Percentiles rank a stretch among this genome's conserved stretches.
Evolutionary conservation across 2,329 filamentous ascomycete species (phyloP).

Genomic region (Aspergillus sp.): DNA sequence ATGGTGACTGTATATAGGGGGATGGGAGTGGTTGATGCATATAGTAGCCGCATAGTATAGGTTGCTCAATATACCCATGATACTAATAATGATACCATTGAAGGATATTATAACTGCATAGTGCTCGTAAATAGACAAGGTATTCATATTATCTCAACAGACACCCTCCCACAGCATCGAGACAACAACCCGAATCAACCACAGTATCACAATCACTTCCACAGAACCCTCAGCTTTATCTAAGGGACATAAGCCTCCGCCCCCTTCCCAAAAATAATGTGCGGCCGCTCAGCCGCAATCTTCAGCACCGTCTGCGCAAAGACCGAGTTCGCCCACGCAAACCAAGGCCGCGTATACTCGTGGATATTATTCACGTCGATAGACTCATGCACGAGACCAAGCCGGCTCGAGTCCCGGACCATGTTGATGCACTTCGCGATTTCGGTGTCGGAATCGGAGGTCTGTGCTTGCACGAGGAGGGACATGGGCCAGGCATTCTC

Average conservation of each 20-base stretch:
- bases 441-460: constrained; percentile 75
- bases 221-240: not conserved
- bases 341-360: constrained; percentile 87
- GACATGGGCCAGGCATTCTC: constrained; percentile 97
- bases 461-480: constrained; percentile 86
- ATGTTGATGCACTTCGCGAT: constrained; percentile 70
- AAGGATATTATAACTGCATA: not conserved
- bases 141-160: not conserved
- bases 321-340: constrained; percentile 96
- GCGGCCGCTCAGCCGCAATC: constrained; percentile 81
- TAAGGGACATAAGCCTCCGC: constrained; percentile 31
- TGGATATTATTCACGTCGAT: constrained; percentile 72
- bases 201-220: not conserved
- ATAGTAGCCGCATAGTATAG: not conserved
- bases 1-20: not conserved
- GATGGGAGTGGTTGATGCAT: not conserved
- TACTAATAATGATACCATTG: not conserved
- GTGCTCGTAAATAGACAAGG: not conserved
- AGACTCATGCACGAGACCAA: constrained; percentile 89
- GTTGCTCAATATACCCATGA: not conserved
- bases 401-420: constrained; percentile 71
- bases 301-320: constrained; percentile 92
- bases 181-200: not conserved
- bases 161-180: not conserved
- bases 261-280: constrained; percentile 74